phyloP scores from a whole-genome alignment of 768 basidiomycete species.

The Tubosaeta sp. region DNA sequence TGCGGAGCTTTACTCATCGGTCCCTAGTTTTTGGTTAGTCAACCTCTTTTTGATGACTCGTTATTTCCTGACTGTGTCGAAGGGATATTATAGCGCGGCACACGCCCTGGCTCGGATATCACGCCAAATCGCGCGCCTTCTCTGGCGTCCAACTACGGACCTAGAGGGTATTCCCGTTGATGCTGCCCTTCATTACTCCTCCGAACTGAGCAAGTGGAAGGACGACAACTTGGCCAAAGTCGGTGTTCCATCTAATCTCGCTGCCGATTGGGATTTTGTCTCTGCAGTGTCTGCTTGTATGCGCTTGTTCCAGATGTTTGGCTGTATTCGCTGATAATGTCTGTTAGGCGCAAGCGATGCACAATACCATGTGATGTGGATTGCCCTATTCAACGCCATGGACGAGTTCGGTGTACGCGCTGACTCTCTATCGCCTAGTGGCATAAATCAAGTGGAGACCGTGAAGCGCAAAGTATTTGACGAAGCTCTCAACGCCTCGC shows the following conservation, averaged over 20 bases:
- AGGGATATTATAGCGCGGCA: constrained; percentile 84
- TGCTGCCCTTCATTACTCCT: constrained; percentile 52
- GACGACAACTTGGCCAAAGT: constrained; percentile 71
- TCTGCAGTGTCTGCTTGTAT: constrained; percentile 62
- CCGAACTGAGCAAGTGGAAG: constrained; percentile 65
- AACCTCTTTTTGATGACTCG: constrained; percentile 4
- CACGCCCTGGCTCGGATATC: constrained; percentile 81
- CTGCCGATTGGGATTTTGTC: constrained; percentile 88
- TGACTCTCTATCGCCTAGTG: constrained; percentile 28
- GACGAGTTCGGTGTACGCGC: constrained; percentile 85
- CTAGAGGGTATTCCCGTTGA: constrained; percentile 73
- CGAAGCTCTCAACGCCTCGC: constrained; percentile 79
- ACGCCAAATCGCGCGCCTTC: constrained; percentile 72
- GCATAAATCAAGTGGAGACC: constrained; percentile 59
- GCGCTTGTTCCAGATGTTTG: constrained; percentile 14
- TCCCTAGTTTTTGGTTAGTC: constrained; percentile 62
- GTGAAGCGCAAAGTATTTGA: constrained; percentile 68
- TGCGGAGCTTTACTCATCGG: constrained; percentile 7
- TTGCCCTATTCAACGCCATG: constrained; percentile 74
- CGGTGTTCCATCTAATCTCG: constrained; percentile 83
- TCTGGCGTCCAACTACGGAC: constrained; percentile 78
- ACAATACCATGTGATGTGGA: constrained; percentile 91
- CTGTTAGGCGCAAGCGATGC: constrained; percentile 72
- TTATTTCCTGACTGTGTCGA: constrained; percentile 9
- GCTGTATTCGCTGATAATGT: not conserved